phyloP scores from a whole-genome alignment of 2,329 filamentous ascomycete genomes.

The Penicillium vulpinum region DNA sequence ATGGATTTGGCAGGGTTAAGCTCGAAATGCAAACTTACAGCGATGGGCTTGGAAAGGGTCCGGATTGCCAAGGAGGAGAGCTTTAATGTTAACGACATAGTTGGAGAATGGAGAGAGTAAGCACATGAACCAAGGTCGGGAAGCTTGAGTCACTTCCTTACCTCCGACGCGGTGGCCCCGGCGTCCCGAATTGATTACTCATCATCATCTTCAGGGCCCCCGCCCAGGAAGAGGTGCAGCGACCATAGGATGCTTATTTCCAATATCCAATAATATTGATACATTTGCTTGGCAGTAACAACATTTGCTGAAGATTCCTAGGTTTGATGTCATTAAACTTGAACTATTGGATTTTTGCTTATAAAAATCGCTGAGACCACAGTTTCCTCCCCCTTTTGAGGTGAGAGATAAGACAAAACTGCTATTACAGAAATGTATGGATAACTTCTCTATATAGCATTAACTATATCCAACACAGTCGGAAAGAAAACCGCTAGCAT shows the following conservation, averaged over 20 bases:
- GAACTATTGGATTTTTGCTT: too few species aligned
- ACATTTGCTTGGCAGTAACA: background rate
- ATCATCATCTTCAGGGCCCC: background rate
- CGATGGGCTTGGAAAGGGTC: slow-evolving; percentile 67
- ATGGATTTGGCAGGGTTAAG: background rate
- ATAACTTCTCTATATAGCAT: background rate
- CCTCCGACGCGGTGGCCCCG: background rate
- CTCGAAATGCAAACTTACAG: slow-evolving; percentile 47
- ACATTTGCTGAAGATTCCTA: background rate
- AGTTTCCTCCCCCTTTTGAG: too few species aligned
- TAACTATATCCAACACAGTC: background rate
- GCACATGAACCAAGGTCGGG: too few species aligned
- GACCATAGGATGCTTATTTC: background rate
- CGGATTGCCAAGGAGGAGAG: slow-evolving; percentile 64
- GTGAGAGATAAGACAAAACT: background rate
- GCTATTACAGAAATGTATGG: background rate
- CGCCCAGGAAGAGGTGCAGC: background rate
- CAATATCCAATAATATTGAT: too few species aligned
- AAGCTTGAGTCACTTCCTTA: slow-evolving; percentile 14
- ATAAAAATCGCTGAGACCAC: background rate
- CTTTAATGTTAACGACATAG: slow-evolving; percentile 66
- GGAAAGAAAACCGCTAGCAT: background rate
- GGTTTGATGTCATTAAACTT: too few species aligned
- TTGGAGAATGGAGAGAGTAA: slow-evolving; percentile 1
- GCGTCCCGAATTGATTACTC: background rate